Base-by-base conservation (phyloP, 2,329 filamentous ascomycete genomes). In the Sporothrix inflata region DNA sequence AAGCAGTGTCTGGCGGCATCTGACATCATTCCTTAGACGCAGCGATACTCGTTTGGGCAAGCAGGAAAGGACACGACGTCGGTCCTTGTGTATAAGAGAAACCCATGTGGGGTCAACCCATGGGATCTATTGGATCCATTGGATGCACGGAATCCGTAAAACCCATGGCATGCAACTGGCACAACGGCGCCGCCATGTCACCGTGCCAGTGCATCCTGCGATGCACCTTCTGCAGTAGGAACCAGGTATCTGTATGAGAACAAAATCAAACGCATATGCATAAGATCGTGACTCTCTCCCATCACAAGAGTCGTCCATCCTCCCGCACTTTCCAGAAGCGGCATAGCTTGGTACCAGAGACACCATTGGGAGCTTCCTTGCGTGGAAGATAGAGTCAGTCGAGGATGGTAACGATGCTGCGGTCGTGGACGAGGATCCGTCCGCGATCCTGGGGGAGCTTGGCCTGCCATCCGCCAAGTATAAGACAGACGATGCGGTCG, bases 181-280 rank as follows among this genome's bases (percentile, higher is more conserved):
- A 11, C 19, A 14, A 55, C 47, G 27, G 27, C 7, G 5, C 4
- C 19, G 5, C 19, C 27, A 45, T 66, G 63, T 11, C 42, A 49
- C 42, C 21, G 63, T 45, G 21, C 38, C 63, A 63, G 60, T 63
- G 60, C 34, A 63, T 63, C 34, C 63, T 66, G 42, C 63, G 24
- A 66, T 49, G 63, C 42, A 66, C 24, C 63, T 66, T 12, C 61
- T 66, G 61, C n/a, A 49, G 24, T 30, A 68, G 27, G 19, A 53
- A 38, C 65, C 47, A 40, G 65, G 34, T 9, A 68, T 21, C 19
- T 5, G 45, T 6, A 30, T 24, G 21, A 51, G 80, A 80, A 24
- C 8, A 34, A 14, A 12, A 34, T 16, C 27, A 57, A 16, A 19
- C 27, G 16, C 14, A 34, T 57, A 34, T 34, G 27, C 14, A 24